phyloP scores from a whole-genome alignment of 1,284 basidiomycete genomes.

The Rhodotorula sp. region DNA sequence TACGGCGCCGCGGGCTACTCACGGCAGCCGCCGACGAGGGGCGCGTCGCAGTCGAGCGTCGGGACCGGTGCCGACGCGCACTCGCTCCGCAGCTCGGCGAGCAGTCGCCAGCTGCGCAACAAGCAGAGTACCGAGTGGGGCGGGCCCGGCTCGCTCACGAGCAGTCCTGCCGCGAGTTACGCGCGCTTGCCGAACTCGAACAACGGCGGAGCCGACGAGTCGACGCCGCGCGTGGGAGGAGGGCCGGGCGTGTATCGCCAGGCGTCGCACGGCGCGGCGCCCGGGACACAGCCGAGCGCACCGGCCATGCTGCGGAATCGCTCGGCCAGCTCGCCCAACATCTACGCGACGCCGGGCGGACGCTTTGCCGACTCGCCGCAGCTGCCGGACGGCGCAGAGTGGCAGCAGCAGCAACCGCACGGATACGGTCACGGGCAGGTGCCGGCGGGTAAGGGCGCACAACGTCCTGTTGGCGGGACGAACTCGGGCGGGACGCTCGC shows the following conservation, averaged over 20 bases:
- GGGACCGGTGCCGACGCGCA: conserved; percentile 11
- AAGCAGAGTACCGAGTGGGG: conserved; percentile 46
- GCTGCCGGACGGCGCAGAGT: conserved; percentile 13
- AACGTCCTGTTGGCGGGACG: conserved; percentile 16
- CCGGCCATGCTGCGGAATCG: conserved; percentile 52
- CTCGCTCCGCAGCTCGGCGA: conserved; percentile 44
- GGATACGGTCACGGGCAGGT: conserved; percentile 11
- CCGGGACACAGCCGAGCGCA: conserved; percentile 18
- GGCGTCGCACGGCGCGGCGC: conserved; percentile 12
- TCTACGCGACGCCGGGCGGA: conserved; percentile 50
- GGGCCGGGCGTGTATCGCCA: conserved; percentile 17
- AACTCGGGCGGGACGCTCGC: conserved; percentile 36
- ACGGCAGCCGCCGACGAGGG: conserved; percentile 19
- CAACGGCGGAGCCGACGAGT: conserved; percentile 6
- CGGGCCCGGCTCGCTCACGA: conserved; percentile 8
- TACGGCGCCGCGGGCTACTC: background rate
- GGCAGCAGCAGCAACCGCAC: conserved; percentile 4
- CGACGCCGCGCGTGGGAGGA: conserved; percentile 9
- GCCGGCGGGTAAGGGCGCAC: background rate
- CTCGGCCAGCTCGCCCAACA: conserved; percentile 55
- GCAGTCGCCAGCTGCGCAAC: conserved; percentile 40
- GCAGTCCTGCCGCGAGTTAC: conserved; percentile 25
- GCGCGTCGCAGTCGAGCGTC: conserved; percentile 25
- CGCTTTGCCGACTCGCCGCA: conserved; percentile 25
- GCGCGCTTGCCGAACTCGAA: conserved; percentile 11